A percentile compares a stretch with the other conserved stretches of the same genome.
Evolutionary conservation across 495 filamentous ascomycete genomes (phyloP).

Genomic region (Xylaria longipes): DNA sequence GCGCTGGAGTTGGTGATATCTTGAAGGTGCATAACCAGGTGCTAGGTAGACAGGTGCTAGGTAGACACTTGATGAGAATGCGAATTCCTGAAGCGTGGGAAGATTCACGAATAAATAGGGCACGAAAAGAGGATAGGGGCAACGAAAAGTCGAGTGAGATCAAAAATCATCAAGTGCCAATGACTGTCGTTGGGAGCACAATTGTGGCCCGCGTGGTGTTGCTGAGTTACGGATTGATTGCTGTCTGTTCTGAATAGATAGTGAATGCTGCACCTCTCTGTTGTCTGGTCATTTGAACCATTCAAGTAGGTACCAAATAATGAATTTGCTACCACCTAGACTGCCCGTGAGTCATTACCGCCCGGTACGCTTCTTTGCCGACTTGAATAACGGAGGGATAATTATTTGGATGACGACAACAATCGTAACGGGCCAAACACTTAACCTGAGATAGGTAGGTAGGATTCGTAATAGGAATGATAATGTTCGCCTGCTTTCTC

Average conservation of each 20-base stretch:
- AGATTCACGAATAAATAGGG: background rate
- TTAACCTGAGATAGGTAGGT: background rate
- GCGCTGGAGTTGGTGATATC: background rate
- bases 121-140: background rate
- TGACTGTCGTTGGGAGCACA: background rate
- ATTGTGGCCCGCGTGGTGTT: background rate
- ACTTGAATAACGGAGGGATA: conserved; percentile 5
- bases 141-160: background rate
- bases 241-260: background rate
- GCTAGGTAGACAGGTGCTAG: background rate
- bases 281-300: background rate
- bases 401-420: background rate
- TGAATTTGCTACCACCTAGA: background rate
- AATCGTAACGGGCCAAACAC: background rate
- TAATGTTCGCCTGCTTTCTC: background rate
- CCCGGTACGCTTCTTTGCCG: background rate
- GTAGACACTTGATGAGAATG: background rate
- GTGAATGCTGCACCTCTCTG: background rate
- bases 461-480: background rate
- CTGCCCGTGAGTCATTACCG: background rate
- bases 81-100: background rate
- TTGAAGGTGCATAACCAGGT: background rate
- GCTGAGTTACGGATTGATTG: background rate
- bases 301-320: background rate
- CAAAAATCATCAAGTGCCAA: background rate